Evolutionary conservation across 2,329 filamentous ascomycete species (phyloP).

Genomic region (Ceratocystis huliohia): DNA sequence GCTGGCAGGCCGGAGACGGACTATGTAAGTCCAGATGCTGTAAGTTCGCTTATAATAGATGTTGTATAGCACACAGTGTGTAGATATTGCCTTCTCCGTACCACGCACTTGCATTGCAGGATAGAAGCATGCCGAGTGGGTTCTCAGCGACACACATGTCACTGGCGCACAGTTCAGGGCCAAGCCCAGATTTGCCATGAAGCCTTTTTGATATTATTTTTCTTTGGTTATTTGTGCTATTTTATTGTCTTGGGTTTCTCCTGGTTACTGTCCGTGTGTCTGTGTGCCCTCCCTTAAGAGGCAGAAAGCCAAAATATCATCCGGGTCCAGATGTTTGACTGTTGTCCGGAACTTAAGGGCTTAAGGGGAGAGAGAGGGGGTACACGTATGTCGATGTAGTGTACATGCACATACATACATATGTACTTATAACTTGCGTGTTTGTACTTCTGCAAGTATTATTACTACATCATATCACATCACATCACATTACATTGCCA

Average conservation of each 20-base stretch:
- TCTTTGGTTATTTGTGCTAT: background rate
- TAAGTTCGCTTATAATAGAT: background rate
- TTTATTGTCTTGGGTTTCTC: background rate
- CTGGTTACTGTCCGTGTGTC: background rate
- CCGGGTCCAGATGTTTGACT: background rate
- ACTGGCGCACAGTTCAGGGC: constrained; percentile 1
- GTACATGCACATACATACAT: background rate
- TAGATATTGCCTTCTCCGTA: background rate
- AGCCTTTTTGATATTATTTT: background rate
- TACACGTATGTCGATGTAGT: too few species aligned
- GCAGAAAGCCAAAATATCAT: background rate
- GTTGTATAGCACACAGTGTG: background rate
- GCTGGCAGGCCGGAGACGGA: too few species aligned
- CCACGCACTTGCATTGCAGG: background rate
- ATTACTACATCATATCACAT: background rate
- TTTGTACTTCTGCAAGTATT: background rate
- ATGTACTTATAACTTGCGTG: background rate
- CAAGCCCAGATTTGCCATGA: background rate
- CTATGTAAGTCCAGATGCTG: background rate
- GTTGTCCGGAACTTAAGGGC: background rate
- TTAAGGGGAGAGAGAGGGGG: too few species aligned
- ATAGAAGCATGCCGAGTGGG: background rate
- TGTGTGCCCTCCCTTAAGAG: background rate
- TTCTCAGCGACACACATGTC: background rate
- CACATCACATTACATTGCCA: background rate